These are phyloP conservation scores for Rugonectria rugulosa DNA, from an alignment of 2,329 filamentous ascomycete genomes.

Conservation along the genomic window DNA sequence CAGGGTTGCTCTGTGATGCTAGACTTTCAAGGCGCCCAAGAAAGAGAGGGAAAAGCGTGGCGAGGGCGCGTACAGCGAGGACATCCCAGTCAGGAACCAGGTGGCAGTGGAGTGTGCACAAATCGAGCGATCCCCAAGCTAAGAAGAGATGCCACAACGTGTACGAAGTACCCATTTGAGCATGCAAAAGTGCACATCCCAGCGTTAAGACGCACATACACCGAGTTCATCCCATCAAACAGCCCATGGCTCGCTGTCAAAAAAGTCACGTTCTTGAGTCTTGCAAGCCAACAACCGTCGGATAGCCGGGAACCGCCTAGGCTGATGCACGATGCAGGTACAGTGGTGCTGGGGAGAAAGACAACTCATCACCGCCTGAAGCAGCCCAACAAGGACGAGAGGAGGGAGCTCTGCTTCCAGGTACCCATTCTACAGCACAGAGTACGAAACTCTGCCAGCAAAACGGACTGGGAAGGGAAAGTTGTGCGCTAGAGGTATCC, in stretches of 20 bases:
- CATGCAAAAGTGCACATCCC: conserved; percentile 10
- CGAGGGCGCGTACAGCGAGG: not conserved
- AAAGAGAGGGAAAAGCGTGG: not conserved
- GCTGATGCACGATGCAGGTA: conserved; percentile 16
- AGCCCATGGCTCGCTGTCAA: conserved; percentile 4
- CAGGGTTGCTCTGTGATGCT: conserved; percentile 16
- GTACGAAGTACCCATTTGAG: too few relatives aligned
- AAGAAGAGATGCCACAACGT: not conserved
- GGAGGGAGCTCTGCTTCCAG: too few relatives aligned
- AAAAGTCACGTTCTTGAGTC: not conserved
- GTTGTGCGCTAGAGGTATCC: conserved; percentile 1
- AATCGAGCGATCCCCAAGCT: not conserved
- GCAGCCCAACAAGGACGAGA: not conserved
- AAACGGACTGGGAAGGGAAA: not conserved
- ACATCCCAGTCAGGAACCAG: conserved; percentile 9
- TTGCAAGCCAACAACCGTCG: conserved; percentile 6
- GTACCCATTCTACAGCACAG: too few relatives aligned
- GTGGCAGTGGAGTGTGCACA: not conserved
- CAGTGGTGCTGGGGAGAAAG: conserved; percentile 7
- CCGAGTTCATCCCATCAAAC: conserved; percentile 17
- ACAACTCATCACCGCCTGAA: conserved; percentile 33
- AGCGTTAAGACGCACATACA: conserved; percentile 1
- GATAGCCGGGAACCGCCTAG: not conserved
- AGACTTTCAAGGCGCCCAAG: not conserved
- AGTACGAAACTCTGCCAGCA: conserved; percentile 8